Conservation (phyloP, 1,139 yeast genomes). For the Pichia sp. region DNA sequence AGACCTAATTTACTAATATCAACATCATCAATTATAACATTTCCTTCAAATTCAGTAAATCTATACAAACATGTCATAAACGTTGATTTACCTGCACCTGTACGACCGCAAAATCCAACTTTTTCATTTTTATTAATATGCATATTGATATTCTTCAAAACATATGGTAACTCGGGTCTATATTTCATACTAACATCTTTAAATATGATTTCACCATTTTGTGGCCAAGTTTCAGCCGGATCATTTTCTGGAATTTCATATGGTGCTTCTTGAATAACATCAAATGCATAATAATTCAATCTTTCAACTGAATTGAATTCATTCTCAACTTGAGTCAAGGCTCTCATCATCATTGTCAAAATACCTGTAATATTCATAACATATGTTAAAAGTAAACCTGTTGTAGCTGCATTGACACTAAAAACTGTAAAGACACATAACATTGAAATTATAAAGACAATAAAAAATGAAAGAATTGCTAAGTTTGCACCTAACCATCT, state of each 20-base stretch:
- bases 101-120: conserved; percentile 39
- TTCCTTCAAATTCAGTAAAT: conserved; percentile 48
- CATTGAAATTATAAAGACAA: conserved; percentile 44
- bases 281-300: conserved; percentile 40
- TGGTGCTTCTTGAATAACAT: conserved; percentile 58
- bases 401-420: conserved; percentile 54
- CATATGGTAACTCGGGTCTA: conserved; percentile 70
- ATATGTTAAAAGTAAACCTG: conserved; percentile 65
- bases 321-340: conserved; percentile 45
- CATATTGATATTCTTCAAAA: conserved; percentile 50
- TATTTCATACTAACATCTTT: conserved; percentile 58
- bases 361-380: conserved; percentile 41
- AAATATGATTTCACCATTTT: conserved; percentile 50
- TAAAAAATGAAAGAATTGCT: conserved; percentile 45
- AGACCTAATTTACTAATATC: conserved; percentile 33
- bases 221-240: conserved; percentile 52
- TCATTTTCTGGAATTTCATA: conserved; percentile 45
- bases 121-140: conserved; percentile 32
- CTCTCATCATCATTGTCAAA: conserved; percentile 42
- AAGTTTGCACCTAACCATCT: conserved; percentile 73
- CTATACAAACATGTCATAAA: conserved; percentile 37
- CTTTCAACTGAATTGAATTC: conserved; percentile 50
- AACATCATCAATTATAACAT: conserved; percentile 34
- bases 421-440: conserved; percentile 61
- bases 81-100: conserved; percentile 41